Percentiles rank a stretch among this genome's conserved stretches.
phyloP scores from a whole-genome alignment of 2,329 filamentous ascomycete species.

The Sporothrix globosa region DNA sequence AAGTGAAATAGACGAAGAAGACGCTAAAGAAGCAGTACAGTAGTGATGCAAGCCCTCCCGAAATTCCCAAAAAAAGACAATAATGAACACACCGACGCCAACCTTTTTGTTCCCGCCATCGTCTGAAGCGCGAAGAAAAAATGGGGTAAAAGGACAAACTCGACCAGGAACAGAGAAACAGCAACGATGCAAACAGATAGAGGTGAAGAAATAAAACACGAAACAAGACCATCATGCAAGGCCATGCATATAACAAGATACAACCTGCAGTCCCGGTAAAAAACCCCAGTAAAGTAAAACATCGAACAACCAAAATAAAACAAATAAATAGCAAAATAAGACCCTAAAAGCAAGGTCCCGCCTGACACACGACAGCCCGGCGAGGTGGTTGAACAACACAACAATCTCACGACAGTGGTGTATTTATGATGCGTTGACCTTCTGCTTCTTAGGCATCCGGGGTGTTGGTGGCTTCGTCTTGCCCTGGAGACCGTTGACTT shows the following conservation, averaged over 20 bases:
- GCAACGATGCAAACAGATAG: not conserved
- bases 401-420: too few relatives aligned
- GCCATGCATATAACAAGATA: slow-evolving; percentile 5
- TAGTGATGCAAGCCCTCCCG: slow-evolving; percentile 27
- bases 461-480: slow-evolving; percentile 61
- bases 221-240: not conserved
- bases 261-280: slow-evolving; percentile 7
- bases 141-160: slow-evolving; percentile 5
- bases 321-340: not conserved
- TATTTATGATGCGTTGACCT: slow-evolving; percentile 46
- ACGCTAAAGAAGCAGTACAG: not conserved
- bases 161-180: not conserved
- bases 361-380: not conserved
- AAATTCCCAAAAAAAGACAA: slow-evolving; percentile 11
- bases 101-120: slow-evolving; percentile 29
- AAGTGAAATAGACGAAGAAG: not conserved
- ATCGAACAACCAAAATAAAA: too few relatives aligned
- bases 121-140: slow-evolving; percentile 23
- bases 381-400: not conserved
- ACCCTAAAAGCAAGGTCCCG: too few relatives aligned
- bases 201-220: not conserved
- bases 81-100: slow-evolving; percentile 24
- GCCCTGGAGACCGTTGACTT: slow-evolving; percentile 56
- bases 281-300: not conserved
- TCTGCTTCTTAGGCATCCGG: slow-evolving; percentile 59